Evolutionary conservation across 106 monocot species (phyloP).

Genomic region (Allium sativum): DNA sequence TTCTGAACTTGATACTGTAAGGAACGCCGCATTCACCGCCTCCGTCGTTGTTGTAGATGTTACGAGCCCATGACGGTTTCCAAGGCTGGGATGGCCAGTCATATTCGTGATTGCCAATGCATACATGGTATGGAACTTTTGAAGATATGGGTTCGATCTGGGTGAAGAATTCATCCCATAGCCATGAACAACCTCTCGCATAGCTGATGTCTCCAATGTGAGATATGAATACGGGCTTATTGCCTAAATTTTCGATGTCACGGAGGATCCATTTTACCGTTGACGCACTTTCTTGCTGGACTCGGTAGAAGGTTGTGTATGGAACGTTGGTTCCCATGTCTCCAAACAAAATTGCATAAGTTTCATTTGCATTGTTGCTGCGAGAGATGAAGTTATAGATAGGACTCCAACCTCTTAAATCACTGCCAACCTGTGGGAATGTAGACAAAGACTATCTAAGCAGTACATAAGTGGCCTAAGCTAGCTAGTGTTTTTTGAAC

Average conservation of each 20-base stretch:
- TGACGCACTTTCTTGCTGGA: slow-evolving; percentile 71
- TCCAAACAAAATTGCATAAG: slow-evolving; percentile 80
- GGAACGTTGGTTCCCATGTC: slow-evolving; percentile 88
- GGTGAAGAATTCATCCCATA: slow-evolving; percentile 97
- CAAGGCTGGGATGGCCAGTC: slow-evolving; percentile 96
- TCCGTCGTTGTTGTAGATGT: slow-evolving; percentile 64
- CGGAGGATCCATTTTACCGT: slow-evolving; percentile 90
- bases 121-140: slow-evolving; percentile 78
- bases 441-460: neutral
- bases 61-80: slow-evolving; percentile 66
- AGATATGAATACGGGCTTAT: slow-evolving; percentile 76
- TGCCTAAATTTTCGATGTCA: slow-evolving; percentile 59
- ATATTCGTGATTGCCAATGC: slow-evolving; percentile 95
- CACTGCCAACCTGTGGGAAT: slow-evolving; percentile 67
- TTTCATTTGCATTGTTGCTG: slow-evolving; percentile 56
- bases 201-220: slow-evolving; percentile 99
- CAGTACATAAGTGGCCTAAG: too few species aligned
- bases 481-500: too few species aligned
- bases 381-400: slow-evolving; percentile 68
- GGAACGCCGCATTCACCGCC: slow-evolving; percentile 98
- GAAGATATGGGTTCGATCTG: slow-evolving; percentile 89
- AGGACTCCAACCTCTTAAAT: slow-evolving; percentile 68
- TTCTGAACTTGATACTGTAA: slow-evolving; percentile 81
- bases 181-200: slow-evolving; percentile 81
- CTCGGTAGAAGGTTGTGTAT: slow-evolving; percentile 65